Percentiles rank a stretch among this genome's conserved stretches.
These are phyloP conservation scores for Penicillium sp. DNA, from an alignment of 2,329 filamentous ascomycete species.

Conservation along the genomic window DNA sequence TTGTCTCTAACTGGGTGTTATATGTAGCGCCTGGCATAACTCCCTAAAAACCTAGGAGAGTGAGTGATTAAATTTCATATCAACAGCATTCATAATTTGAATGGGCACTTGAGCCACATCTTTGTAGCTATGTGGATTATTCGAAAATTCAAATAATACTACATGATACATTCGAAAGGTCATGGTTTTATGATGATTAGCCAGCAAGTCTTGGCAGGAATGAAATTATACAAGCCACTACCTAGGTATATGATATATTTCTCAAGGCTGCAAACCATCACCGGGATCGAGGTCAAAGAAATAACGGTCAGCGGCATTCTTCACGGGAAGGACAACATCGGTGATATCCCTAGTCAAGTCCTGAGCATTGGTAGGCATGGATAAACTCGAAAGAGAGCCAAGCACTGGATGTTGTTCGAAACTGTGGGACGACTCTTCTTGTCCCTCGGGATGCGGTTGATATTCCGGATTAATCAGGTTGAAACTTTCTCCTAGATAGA, in stretches of 20 bases:
- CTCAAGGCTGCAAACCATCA: slow-evolving; percentile 18
- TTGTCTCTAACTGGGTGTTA: too few relatives aligned
- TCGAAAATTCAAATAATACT: too few relatives aligned
- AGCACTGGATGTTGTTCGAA: slow-evolving; percentile 10
- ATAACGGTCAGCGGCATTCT: slow-evolving; percentile 15
- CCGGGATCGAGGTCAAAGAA: slow-evolving; percentile 26
- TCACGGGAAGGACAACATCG: slow-evolving; percentile 1
- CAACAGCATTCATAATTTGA: too few relatives aligned
- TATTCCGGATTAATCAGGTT: slow-evolving; percentile 23
- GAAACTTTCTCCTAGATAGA: slow-evolving; percentile 26
- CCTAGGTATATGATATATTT: not conserved
- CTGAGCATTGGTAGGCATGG: slow-evolving; percentile 1
- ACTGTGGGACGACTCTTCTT: not conserved
- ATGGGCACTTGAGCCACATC: too few relatives aligned
- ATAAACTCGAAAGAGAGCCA: slow-evolving; percentile 12
- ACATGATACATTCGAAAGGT: too few relatives aligned
- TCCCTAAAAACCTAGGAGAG: too few relatives aligned
- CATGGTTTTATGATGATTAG: not conserved
- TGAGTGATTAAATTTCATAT: too few relatives aligned
- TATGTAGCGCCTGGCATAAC: too few relatives aligned
- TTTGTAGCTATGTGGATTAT: too few relatives aligned
- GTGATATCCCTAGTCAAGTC: slow-evolving; percentile 10
- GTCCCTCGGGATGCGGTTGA: not conserved
- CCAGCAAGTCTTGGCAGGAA: not conserved
- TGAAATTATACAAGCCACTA: not conserved